These are phyloP conservation scores for Inga leiocalycina DNA, from an alignment of 306 rosid species.

Conservation along the genomic window DNA sequence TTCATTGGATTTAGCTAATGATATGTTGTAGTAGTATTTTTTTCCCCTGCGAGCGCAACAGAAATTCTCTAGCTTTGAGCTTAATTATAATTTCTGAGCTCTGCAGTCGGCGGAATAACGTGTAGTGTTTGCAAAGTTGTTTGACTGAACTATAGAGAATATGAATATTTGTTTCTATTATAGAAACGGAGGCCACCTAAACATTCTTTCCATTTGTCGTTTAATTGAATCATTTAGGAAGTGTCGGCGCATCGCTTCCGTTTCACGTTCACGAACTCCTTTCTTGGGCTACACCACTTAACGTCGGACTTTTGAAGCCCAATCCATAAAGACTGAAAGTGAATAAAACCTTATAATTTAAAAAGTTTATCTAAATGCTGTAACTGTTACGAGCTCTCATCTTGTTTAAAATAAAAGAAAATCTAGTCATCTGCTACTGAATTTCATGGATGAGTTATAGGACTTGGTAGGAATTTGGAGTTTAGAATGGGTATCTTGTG, in stretches of 20 bases:
- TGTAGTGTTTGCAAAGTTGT: not conserved
- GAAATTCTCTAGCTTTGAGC: not conserved
- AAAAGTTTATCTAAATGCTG: not conserved
- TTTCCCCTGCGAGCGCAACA: not conserved
- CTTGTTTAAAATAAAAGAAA: too few species aligned
- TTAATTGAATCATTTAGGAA: not conserved
- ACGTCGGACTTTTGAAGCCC: not conserved
- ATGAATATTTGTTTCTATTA: not conserved
- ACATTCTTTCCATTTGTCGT: not conserved
- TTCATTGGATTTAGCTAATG: constrained; percentile 60
- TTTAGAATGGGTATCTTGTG: not conserved
- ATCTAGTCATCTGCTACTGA: not conserved
- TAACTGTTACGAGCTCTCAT: too few species aligned
- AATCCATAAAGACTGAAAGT: not conserved
- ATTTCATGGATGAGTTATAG: not conserved
- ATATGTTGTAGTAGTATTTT: not conserved
- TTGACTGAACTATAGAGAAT: not conserved
- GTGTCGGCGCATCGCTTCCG: too few species aligned
- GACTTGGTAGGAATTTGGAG: not conserved
- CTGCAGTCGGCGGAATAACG: not conserved
- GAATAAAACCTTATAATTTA: too few species aligned
- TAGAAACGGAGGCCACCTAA: not conserved
- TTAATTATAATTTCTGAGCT: not conserved
- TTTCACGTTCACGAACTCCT: not conserved
- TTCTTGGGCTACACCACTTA: not conserved